Base-by-base conservation (phyloP, 164 flowering plant genomes). In the Tinospora cordifolia region DNA sequence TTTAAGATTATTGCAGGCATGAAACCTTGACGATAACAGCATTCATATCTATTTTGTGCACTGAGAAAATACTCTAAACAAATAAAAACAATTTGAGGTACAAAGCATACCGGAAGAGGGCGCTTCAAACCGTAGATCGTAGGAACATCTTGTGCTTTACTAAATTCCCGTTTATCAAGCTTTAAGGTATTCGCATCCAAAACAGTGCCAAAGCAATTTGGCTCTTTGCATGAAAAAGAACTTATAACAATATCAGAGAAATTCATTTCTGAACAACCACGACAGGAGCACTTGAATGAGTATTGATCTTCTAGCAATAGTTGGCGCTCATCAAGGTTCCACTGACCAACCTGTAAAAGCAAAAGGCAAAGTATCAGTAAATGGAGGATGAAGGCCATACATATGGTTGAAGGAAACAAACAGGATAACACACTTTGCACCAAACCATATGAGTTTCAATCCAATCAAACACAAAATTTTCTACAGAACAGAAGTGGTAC, bases 281-380 rank as follows among this genome's bases (percentile, higher is more conserved):
- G 78, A 76, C 98, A 93, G 46, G 76, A 81, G 75, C 97, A 93
- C 57, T 58, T 78, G 80, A 93, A 93, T 39, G 85, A 83, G 79
- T 93, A 93, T 57, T 83, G 84, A 51, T 88, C 86, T 77, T 83
- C 75, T 71, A 93, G 80, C 67, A 84, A 77, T 65, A 75, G 76
- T 60, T 79, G 86, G 44, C 97, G 88, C 54, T 84, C 83, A 54
- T 75, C 75, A 71, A 83, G 82, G 73, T 81, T 81, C 89, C 81
- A 84, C 81, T 89, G 84, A 68, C 98, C 98, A 76, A 91, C 87
- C 98, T 92, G 85, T 69, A 69, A 76, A 73, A 58, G 44, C 66
- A 49, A 64, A 30, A 51, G 51, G 15, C 58, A 44, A 19, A 44
- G 8, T 8, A 25, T 25, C 25, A 4, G 36, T 41, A 10, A 21